phyloP scores from a whole-genome alignment of 192 early-diverging fungal species.

The Coemansia guatemalensis region DNA sequence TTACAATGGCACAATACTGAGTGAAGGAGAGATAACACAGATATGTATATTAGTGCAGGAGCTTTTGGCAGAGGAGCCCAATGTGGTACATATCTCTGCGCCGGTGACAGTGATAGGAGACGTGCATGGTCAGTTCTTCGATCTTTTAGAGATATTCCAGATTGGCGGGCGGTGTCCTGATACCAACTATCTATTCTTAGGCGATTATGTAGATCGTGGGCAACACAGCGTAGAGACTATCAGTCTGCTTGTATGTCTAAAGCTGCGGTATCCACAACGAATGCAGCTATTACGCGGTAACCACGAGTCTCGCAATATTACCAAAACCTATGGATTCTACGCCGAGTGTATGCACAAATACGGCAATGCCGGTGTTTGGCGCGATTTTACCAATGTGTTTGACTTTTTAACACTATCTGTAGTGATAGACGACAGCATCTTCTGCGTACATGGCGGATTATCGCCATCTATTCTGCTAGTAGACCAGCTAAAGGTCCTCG shows the following conservation, averaged over 20 bases:
- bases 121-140: constrained; percentile 92
- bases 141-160: constrained; percentile 92
- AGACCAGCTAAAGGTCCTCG: constrained; percentile 36
- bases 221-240: constrained; percentile 98
- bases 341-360: constrained; percentile 90
- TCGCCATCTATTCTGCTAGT: constrained; percentile 38
- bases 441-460: constrained; percentile 93
- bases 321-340: constrained; percentile 94
- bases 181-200: constrained; percentile 98
- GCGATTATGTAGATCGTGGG: constrained; percentile 99
- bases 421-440: constrained; percentile 85
- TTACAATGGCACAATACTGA: constrained; percentile 70
- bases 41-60: constrained; percentile 81
- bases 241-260: constrained; percentile 80
- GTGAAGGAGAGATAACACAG: constrained; percentile 72
- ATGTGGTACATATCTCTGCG: constrained; percentile 78
- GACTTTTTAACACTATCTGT: constrained; percentile 89
- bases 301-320: constrained; percentile 92
- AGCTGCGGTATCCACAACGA: constrained; percentile 85
- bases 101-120: constrained; percentile 93
- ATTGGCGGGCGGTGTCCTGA: constrained; percentile 91
- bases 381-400: constrained; percentile 91
- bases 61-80: constrained; percentile 78
- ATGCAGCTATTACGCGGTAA: constrained; percentile 91
- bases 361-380: constrained; percentile 81